Conservation (phyloP, 768 basidiomycete species). For the Russula compacta region DNA sequence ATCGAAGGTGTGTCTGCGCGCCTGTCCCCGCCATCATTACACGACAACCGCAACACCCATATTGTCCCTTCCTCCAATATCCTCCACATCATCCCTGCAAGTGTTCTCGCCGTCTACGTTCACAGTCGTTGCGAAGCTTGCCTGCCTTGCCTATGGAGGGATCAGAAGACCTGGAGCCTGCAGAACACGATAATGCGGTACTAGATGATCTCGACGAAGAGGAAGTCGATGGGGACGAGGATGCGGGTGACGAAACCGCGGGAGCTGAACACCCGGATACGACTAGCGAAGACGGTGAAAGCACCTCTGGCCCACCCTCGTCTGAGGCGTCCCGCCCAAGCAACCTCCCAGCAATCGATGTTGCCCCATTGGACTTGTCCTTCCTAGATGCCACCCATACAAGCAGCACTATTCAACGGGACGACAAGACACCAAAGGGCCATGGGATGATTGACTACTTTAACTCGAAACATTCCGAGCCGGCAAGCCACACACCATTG, state of each 20-base stretch:
- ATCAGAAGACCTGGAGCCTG: conserved; percentile 28
- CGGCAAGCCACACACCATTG: background rate
- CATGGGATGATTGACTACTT: conserved; percentile 25
- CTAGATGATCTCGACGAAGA: conserved; percentile 28
- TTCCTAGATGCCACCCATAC: conserved; percentile 10
- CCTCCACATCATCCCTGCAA: background rate
- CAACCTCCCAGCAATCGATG: background rate
- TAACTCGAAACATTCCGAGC: conserved; percentile 18
- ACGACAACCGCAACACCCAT: conserved; percentile 18
- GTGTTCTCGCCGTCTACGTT: conserved; percentile 6
- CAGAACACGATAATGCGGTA: conserved; percentile 31
- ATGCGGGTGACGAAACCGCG: conserved; percentile 2
- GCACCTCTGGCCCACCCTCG: background rate
- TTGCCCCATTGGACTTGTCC: conserved; percentile 19
- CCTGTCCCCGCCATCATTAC: conserved; percentile 20
- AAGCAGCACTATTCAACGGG: conserved; percentile 2
- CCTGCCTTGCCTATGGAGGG: conserved; percentile 25
- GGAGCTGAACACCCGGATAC: conserved; percentile 10
- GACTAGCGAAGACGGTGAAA: conserved; percentile 18
- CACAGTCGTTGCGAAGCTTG: conserved; percentile 17
- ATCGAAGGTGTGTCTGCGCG: conserved; percentile 17
- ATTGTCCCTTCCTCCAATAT: conserved; percentile 17
- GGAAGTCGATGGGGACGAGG: conserved; percentile 21
- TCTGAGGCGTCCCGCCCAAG: background rate
- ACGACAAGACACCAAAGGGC: conserved; percentile 12